Percentiles rank a stretch among this genome's conserved stretches.
These are phyloP conservation scores for Claviceps sp. DNA, from an alignment of 2,329 filamentous ascomycete genomes.

Conservation along the genomic window DNA sequence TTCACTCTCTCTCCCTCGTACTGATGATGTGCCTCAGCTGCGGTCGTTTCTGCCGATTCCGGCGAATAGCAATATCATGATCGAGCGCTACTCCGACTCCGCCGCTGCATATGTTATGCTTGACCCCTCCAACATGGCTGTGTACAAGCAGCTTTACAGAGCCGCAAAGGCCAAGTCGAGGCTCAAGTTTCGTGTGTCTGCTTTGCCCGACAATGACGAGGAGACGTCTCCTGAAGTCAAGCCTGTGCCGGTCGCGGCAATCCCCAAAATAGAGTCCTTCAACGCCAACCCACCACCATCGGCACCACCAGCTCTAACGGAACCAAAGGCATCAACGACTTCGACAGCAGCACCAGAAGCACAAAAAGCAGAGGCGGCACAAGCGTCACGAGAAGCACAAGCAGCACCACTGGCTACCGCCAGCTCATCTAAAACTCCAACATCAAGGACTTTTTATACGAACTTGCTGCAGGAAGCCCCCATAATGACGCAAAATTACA, in stretches of 20 bases:
- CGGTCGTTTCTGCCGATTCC: constrained; percentile 23
- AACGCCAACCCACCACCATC: constrained; percentile 8
- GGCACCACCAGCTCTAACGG: background rate
- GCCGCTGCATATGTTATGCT: constrained; percentile 68
- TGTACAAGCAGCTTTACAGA: constrained; percentile 94
- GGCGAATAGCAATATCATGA: constrained; percentile 32
- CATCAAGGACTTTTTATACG: constrained; percentile 16
- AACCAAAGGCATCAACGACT: too few species aligned
- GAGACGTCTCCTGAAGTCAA: constrained; percentile 22
- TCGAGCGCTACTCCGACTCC: constrained; percentile 94
- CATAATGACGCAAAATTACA: constrained; percentile 11
- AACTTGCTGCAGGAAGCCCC: constrained; percentile 15
- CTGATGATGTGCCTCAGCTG: constrained; percentile 13
- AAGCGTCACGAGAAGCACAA: too few species aligned
- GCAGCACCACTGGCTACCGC: constrained; percentile 3
- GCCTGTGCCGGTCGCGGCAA: constrained; percentile 19
- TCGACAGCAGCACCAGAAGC: too few species aligned
- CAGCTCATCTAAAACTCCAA: constrained; percentile 8
- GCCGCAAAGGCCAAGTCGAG: constrained; percentile 97
- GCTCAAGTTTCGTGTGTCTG: constrained; percentile 69
- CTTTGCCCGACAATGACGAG: constrained; percentile 22
- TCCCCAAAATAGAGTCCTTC: background rate
- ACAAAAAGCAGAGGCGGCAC: too few species aligned
- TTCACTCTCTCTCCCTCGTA: background rate
- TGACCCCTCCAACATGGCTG: constrained; percentile 60